phyloP scores from a whole-genome alignment of 495 filamentous ascomycete genomes.

The Daldinia childiae region DNA sequence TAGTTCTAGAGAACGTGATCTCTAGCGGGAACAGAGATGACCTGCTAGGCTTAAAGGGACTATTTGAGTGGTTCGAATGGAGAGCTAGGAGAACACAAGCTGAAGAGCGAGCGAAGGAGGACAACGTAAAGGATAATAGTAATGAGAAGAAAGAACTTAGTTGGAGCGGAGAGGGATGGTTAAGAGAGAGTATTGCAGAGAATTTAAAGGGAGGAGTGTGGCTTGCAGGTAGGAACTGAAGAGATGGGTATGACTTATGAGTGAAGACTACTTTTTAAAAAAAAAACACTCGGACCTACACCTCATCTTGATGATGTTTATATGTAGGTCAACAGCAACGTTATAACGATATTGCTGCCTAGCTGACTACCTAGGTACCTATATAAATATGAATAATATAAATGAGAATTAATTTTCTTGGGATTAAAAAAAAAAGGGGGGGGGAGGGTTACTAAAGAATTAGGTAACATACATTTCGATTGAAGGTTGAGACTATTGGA shows the following conservation, averaged over 20 bases:
- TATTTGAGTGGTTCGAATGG: constrained; percentile 83
- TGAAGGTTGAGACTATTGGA: too few relatives aligned
- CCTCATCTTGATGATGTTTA: not conserved
- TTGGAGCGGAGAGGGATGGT: constrained; percentile 57
- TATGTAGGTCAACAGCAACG: not conserved
- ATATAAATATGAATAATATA: not conserved
- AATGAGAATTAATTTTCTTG: not conserved
- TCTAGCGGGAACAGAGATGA: constrained; percentile 70
- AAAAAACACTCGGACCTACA: not conserved
- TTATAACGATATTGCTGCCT: not conserved
- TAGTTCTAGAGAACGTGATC: constrained; percentile 73
- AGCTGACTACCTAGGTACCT: not conserved
- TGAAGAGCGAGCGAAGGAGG: constrained; percentile 32
- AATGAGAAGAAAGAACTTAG: constrained; percentile 22
- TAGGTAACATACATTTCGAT: too few relatives aligned
- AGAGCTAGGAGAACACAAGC: constrained; percentile 45
- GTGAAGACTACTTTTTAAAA: not conserved
- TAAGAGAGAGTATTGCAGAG: constrained; percentile 63
- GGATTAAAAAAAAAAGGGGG: not conserved
- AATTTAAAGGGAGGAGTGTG: constrained; percentile 64
- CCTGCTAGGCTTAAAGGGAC: constrained; percentile 75
- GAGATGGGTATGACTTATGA: constrained; percentile 1
- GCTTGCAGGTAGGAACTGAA: constrained; percentile 56
- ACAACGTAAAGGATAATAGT: constrained; percentile 17
- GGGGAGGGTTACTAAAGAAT: not conserved